Base-by-base conservation (phyloP, 352 stramenopile species). In the Phytophthora hibernalis region DNA sequence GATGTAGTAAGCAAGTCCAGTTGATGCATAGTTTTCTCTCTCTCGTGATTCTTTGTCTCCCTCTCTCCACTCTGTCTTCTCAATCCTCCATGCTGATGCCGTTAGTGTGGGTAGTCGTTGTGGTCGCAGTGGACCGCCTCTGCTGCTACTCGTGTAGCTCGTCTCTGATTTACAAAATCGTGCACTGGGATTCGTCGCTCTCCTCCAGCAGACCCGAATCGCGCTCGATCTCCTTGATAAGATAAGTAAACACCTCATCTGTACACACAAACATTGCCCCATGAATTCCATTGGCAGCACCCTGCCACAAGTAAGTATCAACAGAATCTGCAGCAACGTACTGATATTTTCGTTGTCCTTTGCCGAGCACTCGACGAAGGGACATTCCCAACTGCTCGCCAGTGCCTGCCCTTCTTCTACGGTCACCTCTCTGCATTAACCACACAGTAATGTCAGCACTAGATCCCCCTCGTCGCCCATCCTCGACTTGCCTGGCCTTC, bases 341-440 rank as follows among this genome's bases (percentile, higher is more conserved):
- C 87, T 93, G 65, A 97, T 95, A 72, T 96, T 97, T 65, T 93
- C 84, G 63, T 93, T 95, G 77, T 92, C 82, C 70, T 96, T 96
- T 51, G 90, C 91, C n/a, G 92, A 98, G 68, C 93, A 98, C 80
- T 99, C 96, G 42, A 98, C 85, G 63, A 98, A 99, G 2, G 96
- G 96, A 26, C 97, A 95, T 54, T 94, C 80, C 91, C 89, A 98
- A 49, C 87, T 88, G 48, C 93, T 83, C 22, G 96, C 96, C 30
- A 98, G 76, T 20, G 82, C 61, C 64, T 97, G 91, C 12, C 91
- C 96, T 71, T 98, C 87, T 59, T 96, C 79, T 55, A 83, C 51
- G 5, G 77, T 86, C 28, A 97, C 86, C 77, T 95, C 85, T 79
- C 86, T 92, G 56, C 28, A 68, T 51, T 11, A 37, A 20, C 22